Evolutionary conservation across 208 protist genomes (phyloP).

Genomic region (Wallacemonas collosoma): DNA sequence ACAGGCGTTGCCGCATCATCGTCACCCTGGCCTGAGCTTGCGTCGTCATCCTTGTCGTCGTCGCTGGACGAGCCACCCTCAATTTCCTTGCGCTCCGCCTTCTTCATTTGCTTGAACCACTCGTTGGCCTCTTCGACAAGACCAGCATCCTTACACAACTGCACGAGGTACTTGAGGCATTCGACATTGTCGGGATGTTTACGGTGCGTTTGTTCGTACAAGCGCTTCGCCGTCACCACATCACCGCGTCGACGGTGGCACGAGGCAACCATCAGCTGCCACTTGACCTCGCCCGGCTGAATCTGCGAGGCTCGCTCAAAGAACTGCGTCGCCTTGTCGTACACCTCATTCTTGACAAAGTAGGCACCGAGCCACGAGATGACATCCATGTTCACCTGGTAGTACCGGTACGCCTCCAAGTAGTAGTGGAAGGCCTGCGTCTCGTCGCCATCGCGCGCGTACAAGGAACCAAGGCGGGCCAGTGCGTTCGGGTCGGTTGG

Average conservation of each 20-base stretch:
- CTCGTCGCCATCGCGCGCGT: conserved; percentile 92
- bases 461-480: conserved; percentile 91
- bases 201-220: conserved; percentile 92
- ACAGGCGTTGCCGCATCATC: conserved; percentile 20
- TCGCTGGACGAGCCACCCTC: conserved; percentile 39
- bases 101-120: conserved; percentile 88
- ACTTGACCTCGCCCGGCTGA: conserved; percentile 96
- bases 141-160: conserved; percentile 92
- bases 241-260: conserved; percentile 94
- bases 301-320: conserved; percentile 97
- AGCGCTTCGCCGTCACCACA: conserved; percentile 90
- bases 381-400: conserved; percentile 97
- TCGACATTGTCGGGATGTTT: conserved; percentile 95
- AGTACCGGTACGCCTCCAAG: conserved; percentile 95
- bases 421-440: conserved; percentile 95
- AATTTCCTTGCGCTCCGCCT: conserved; percentile 69
- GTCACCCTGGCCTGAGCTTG: conserved; percentile 22
- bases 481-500: conserved; percentile 95
- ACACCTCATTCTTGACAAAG: conserved; percentile 97
- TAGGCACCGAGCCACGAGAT: conserved; percentile 97
- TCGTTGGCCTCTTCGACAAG: conserved; percentile 91
- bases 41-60: conserved; percentile 29
- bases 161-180: conserved; percentile 94
- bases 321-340: conserved; percentile 97
- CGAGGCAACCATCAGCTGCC: conserved; percentile 96